These are phyloP conservation scores for Erodium maritimum DNA, from an alignment of 345 rosid genomes.

Conservation along the genomic window DNA sequence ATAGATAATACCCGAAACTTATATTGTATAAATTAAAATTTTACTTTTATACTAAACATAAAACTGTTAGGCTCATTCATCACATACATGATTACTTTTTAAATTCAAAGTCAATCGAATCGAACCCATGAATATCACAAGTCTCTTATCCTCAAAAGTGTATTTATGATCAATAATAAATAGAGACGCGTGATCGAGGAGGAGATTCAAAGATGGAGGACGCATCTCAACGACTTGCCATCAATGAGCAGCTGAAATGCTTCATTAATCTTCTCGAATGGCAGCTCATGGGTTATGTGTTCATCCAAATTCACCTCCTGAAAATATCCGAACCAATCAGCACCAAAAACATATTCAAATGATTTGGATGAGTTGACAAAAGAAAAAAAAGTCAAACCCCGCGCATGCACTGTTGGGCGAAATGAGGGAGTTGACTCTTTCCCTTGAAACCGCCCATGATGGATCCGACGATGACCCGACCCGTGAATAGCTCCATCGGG, in stretches of 20 bases:
- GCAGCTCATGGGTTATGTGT: conserved; percentile 19
- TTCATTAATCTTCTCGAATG: conserved; percentile 27
- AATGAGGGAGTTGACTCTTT: conserved; percentile 19
- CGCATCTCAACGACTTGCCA: conserved; percentile 31
- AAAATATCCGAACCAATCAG: neutral
- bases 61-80: no score
- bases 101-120: no score
- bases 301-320: conserved; percentile 24
- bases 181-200: no score
- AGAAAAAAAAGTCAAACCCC: conserved; percentile 7
- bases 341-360: neutral
- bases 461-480: conserved; percentile 10
- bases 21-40: no score
- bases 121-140: no score
- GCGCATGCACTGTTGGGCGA: conserved; percentile 18
- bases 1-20: no score
- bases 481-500: conserved; percentile 39
- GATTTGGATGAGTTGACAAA: no score
- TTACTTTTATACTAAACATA: no score
- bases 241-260: conserved; percentile 15
- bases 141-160: no score
- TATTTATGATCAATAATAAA: no score
- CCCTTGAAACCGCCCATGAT: conserved; percentile 23
- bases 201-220: conserved; percentile 14
- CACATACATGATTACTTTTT: no score